Base-by-base conservation (phyloP, 1,284 basidiomycete genomes). In the Sporisorium iseilematis-ciliati region DNA sequence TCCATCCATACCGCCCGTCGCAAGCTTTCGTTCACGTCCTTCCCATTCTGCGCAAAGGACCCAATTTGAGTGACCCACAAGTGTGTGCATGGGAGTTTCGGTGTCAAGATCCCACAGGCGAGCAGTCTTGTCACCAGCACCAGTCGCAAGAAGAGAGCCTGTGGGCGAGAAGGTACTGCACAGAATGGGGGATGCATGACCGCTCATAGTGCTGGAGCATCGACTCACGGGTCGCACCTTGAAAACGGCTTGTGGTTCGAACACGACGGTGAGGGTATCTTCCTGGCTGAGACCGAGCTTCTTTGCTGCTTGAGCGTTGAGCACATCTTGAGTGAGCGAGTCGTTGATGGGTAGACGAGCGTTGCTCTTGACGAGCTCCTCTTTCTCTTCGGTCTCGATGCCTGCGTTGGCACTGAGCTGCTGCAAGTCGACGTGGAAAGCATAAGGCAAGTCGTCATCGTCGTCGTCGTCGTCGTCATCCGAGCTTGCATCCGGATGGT, bases 41-140 rank as follows among this genome's bases (percentile, higher is more conserved):
- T 98, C 95, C 96, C 96, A 99, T 83, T 97, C 97, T 3, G 95
- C 93, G 78, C 94, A 97, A 0, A 99, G 88, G 1, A 99, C 94
- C 95, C 95, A 98, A 0, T 94, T 95, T 70, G 91, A 90, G 84
- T 99, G 97, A 0, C 96, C 96, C 0, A 89, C 87, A 12, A 99
- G 88, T 10, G 91, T 92, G 84, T 94, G 92, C 54, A 93, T 93
- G 0, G 96, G 96, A 11, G 91, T 92, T 87, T 99, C 97, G 0
- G 93, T 95, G 81, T 92, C 90, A 63, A 99, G 89, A 86, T 99
- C 93, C 96, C 96, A 99, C 38, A 99, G 86, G 8, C 96, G 90
- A 14, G 93, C 94, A 49, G 92, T 94, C 52, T 93, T 93, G 85
- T 99, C 96, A 3, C 96, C 96, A 0, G 94, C 94, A 4, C 96